Evolutionary conservation across 176 grass and related monocot genomes (phyloP), one percentile per base, ranked within the genome.

Genomic region (Musa itinerans): DNA sequence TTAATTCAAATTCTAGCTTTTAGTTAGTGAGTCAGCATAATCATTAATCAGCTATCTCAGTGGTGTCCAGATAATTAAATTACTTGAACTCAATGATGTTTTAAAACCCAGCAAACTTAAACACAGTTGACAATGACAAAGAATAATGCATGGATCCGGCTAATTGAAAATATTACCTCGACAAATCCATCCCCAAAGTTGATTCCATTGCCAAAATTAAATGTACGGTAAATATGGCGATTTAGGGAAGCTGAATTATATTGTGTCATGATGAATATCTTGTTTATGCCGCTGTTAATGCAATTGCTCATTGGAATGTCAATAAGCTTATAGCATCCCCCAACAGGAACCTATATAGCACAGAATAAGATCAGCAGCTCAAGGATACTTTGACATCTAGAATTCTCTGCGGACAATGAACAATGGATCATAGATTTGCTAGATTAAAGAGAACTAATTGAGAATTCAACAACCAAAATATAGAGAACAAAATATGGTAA

Each of bases 241-340:
- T 93, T 89, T 19, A 93, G 73, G 4, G 90, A 93, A 11, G 80
- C 55, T 2, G 90, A 93, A 54, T 93, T 93, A 83, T 83, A 93
- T 52, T 93, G 90, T 1, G 90, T 93, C 87, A 93, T 87, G 26
- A 93, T 82, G 51, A 89, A 89, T 81, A 93, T 89, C 71, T 93
- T 93, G 71, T 89, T 93, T 70, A 89, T 89, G 56, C 85, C 87
- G 62, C 87, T 87, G 55, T 93, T 89, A 53, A 93, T 86, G 74
- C 90, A 93, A 65, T 93, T 93, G 79, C 90, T 93, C 87, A 93
- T 89, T 1, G 90, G 87, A 71, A 89, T 79, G 48, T 93, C 90
- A 21, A 93, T 83, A 19, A 93, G 76, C 81, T 82, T 84, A 71
- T 93, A 93, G 76, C 87, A 85, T 75, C 90, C 90, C 74, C 87